Base-by-base conservation (phyloP, 2,329 filamentous ascomycete species). In the Thelonectria olida region DNA sequence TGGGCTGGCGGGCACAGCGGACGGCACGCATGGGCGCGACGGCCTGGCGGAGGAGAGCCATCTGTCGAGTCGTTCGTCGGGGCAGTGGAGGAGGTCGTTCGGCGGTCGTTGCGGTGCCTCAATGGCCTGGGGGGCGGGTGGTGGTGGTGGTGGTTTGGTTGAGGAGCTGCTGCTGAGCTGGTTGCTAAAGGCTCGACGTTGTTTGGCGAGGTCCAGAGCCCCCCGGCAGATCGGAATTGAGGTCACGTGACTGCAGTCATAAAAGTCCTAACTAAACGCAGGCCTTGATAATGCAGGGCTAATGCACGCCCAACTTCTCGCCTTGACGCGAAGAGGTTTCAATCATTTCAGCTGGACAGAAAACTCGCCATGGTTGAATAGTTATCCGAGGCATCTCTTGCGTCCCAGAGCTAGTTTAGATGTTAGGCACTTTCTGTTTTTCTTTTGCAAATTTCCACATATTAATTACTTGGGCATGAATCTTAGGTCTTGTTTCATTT, bases 41-140 rank as follows among this genome's bases (percentile, higher is more conserved):
- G 61, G 76, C 67, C 58, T 76, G 73, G 65, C 77, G 77, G 64
- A 78, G 64, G 66, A 78, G 65, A 58, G 71, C 73, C 78, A 79
- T 79, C 15, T 44, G 20, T 25, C 17, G 4, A n/a, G 10, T 27
- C 64, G 61, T 65, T 65, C 52, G 65, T 67, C 64, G 62, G 57
- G 47, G 42, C 51, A 22, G 62, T 44, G 51, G 12, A n/a, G 22
- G 41, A 48, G 59, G 62, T 28, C 49, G 38, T 65, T 64, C 63
- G 63, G 67, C 65, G 67, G 67, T 67, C 63, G 58, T 61, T 15
- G 52, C 31, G 57, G 61, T 65, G 69, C 67, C 68, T 72, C 71
- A 75, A 73, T 75, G 70, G 74, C 67, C 71, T 61, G 58, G 44
- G 54, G 20, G 20, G 10, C 19, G 39, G 39, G 23, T 9, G 22